phyloP scores from a whole-genome alignment of 2,329 filamentous ascomycete species.

The Fusarium continuum region DNA sequence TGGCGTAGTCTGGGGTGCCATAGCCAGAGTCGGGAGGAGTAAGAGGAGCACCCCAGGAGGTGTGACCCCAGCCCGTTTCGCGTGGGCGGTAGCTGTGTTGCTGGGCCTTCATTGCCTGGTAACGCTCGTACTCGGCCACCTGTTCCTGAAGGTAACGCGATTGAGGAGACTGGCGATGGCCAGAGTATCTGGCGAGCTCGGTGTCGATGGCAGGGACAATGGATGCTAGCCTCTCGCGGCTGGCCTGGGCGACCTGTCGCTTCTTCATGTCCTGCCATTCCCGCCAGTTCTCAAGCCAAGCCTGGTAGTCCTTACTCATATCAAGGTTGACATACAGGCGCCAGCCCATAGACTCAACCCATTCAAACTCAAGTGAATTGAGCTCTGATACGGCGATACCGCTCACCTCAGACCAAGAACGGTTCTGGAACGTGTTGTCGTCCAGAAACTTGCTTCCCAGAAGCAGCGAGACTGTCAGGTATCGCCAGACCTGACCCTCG shows the following conservation, averaged over 20 bases:
- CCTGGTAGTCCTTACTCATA: constrained; percentile 74
- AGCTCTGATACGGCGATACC: constrained; percentile 85
- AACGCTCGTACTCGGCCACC: constrained; percentile 62
- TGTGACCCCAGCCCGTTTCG: constrained; percentile 57
- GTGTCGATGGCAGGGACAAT: constrained; percentile 60
- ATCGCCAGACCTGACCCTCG: constrained; percentile 82
- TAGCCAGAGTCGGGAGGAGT: constrained; percentile 71
- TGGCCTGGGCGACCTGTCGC: constrained; percentile 58
- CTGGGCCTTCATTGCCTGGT: constrained; percentile 56
- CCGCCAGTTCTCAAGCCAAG: constrained; percentile 69
- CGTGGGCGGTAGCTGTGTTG: constrained; percentile 54
- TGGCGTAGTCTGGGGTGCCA: constrained; percentile 66
- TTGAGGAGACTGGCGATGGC: constrained; percentile 50
- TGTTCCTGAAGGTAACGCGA: constrained; percentile 64
- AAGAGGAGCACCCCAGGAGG: constrained; percentile 60
- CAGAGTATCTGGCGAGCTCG: constrained; percentile 52
- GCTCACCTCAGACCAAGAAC: constrained; percentile 95
- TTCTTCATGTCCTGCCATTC: constrained; percentile 67
- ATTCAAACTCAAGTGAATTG: constrained; percentile 86
- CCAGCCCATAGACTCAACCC: constrained; percentile 85
- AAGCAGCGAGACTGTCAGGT: constrained; percentile 84
- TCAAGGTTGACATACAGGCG: constrained; percentile 86
- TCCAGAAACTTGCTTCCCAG: constrained; percentile 95
- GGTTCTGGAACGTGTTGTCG: constrained; percentile 97
- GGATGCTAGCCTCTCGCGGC: constrained; percentile 60